phyloP scores from a whole-genome alignment of 2,329 filamentous ascomycete genomes.

The Coniochaeta sp. region DNA sequence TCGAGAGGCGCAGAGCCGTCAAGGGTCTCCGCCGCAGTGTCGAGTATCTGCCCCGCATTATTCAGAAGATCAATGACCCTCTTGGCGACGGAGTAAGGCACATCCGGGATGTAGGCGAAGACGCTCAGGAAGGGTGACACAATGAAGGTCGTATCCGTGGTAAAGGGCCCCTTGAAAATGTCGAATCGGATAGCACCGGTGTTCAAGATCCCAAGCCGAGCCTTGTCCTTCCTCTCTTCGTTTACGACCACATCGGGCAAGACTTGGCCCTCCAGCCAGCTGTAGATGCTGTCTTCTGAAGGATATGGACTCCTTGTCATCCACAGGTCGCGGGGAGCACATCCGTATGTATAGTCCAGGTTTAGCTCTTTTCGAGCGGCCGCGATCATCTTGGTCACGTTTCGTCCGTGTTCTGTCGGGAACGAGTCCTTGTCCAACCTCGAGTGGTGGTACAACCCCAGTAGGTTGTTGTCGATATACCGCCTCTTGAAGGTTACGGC shows the following conservation, averaged over 20 bases:
- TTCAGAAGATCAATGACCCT: conserved; percentile 59
- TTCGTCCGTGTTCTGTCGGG: conserved; percentile 64
- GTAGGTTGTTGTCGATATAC: conserved; percentile 93
- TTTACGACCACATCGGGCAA: conserved; percentile 61
- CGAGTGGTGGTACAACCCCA: conserved; percentile 75
- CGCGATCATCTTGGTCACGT: conserved; percentile 63
- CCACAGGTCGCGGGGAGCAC: conserved; percentile 75
- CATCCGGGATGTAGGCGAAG: conserved; percentile 69
- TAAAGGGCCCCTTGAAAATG: conserved; percentile 88
- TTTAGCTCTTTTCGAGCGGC: conserved; percentile 61
- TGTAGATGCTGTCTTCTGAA: conserved; percentile 67
- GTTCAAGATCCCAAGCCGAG: conserved; percentile 72
- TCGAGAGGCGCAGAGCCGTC: conserved; percentile 21
- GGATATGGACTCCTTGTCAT: conserved; percentile 73
- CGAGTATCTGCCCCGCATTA: conserved; percentile 14
- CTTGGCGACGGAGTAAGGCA: conserved; percentile 69
- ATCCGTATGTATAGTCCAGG: conserved; percentile 73
- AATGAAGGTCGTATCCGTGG: conserved; percentile 76
- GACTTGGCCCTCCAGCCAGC: conserved; percentile 69
- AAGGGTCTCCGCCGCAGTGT: not conserved
- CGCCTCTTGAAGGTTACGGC: conserved; percentile 60
- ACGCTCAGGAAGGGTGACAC: conserved; percentile 82
- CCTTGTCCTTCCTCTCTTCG: conserved; percentile 47
- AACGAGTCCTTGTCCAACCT: conserved; percentile 66
- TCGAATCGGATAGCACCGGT: conserved; percentile 92